phyloP scores from a whole-genome alignment of 257 asterid genomes.

The Capsicum pubescens region DNA sequence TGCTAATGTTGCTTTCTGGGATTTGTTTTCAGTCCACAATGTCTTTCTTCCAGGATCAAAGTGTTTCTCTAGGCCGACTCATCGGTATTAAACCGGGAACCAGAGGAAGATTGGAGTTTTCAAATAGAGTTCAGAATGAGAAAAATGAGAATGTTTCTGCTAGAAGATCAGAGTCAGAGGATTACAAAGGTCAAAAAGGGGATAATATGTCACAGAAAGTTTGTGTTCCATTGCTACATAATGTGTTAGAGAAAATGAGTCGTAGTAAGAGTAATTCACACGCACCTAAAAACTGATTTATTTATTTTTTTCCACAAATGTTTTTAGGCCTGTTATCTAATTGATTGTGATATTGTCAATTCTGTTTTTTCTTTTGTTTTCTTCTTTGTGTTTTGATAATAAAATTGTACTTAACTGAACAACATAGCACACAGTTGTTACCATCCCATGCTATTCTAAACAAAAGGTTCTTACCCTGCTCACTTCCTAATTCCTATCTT shows the following conservation, averaged over 20 bases:
- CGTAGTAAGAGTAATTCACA: constrained; percentile 29
- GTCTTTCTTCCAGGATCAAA: constrained; percentile 68
- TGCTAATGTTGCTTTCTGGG: neutral
- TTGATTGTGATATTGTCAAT: constrained; percentile 11
- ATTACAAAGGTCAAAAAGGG: constrained; percentile 25
- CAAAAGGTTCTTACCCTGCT: neutral
- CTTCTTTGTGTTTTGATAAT: constrained; percentile 10
- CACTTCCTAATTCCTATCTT: no score
- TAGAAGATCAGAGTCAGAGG: constrained; percentile 30
- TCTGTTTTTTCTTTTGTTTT: neutral
- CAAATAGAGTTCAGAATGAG: constrained; percentile 22
- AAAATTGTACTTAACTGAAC: neutral
- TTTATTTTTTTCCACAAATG: neutral
- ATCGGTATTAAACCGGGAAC: constrained; percentile 57
- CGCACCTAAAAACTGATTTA: neutral
- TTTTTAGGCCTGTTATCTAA: neutral
- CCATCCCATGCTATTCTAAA: neutral
- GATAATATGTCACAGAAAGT: constrained; percentile 42
- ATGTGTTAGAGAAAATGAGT: constrained; percentile 33
- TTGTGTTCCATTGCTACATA: constrained; percentile 36
- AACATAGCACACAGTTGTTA: neutral
- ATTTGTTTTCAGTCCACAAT: constrained; percentile 57
- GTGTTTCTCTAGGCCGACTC: constrained; percentile 66
- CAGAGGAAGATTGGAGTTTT: constrained; percentile 35
- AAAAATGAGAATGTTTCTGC: constrained; percentile 28